Evolutionary conservation across 2,329 filamentous ascomycete genomes (phyloP), one percentile per base, ranked within the genome.

Genomic region (Uncinocarpus reesii): DNA sequence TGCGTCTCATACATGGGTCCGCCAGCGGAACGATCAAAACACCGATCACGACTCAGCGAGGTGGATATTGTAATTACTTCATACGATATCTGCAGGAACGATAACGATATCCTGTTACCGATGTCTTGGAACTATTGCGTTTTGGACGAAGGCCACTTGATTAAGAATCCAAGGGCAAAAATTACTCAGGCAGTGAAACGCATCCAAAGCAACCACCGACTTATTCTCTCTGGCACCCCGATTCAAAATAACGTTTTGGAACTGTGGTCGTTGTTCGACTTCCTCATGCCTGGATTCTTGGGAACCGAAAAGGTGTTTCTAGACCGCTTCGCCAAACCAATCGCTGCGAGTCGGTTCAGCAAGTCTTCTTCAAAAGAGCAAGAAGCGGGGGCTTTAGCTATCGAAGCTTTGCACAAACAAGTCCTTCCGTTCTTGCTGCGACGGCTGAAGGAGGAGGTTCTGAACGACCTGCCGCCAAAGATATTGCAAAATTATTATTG

Each of bases 401-500:
- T 98, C 49, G 92, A 98, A 66, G 92, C 92, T n/a, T 73, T 98
- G 18, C 92, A 98, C 70, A 98, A 98, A 65, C 92, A 98, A 63
- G 93, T 98, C 1, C 72, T 98, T 28, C 92, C 92, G 1, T 98
- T 98, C 81, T 74, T 98, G 53, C 78, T 98, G 32, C 86, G 92
- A 52, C 89, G 92, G 58, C 77, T 98, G 57, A 98, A 98, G 69
- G 92, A 98, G 68, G 92, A 98, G 65, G 92, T 98, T 15, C 74
- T 98, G 51, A 86, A 98, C 57, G 92, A 98, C 60, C 73, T 98
- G 7, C 92, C 92, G 1, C 92, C 92, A 6, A 98, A 98, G 79
- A 98, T 98, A 59, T 72, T 98, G 44, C 92, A 98, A 64, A 98
- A 98, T 66, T 98, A 98, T 71, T 98, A 98, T 70, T 98, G 92